These are phyloP conservation scores for Narthecium ossifragum DNA, from an alignment of 106 monocot genomes.

Conservation along the genomic window DNA sequence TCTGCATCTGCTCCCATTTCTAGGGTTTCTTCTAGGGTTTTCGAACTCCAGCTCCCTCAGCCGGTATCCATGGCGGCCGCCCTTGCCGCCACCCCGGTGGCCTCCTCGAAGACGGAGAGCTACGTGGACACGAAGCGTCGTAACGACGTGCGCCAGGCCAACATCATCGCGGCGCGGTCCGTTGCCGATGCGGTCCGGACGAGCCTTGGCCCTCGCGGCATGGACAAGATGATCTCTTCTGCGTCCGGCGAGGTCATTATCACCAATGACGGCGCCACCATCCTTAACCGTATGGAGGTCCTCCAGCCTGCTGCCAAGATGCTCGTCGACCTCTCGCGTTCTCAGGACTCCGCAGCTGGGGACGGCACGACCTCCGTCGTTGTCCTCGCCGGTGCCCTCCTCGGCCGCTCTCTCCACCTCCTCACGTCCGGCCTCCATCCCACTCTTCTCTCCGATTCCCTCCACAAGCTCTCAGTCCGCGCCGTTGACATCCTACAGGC, in stretches of 20 bases:
- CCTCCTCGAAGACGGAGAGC: too few species aligned
- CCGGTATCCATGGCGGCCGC: too few species aligned
- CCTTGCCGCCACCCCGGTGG: too few species aligned
- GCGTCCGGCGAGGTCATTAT: conserved; percentile 80
- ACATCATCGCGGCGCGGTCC: conserved; percentile 64
- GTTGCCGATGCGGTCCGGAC: conserved; percentile 83
- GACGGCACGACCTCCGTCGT: conserved; percentile 94
- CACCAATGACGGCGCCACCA: conserved; percentile 96
- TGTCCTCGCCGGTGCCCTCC: conserved; percentile 78
- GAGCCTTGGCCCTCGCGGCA: conserved; percentile 72
- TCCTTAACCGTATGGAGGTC: conserved; percentile 82
- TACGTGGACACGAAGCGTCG: too few species aligned
- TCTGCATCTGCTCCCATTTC: too few species aligned
- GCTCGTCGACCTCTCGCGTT: conserved; percentile 81
- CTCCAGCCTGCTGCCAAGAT: conserved; percentile 90
- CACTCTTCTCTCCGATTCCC: conserved; percentile 68
- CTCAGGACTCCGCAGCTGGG: conserved; percentile 83
- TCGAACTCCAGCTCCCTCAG: too few species aligned
- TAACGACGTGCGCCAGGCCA: too few species aligned
- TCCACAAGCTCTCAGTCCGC: conserved; percentile 53
- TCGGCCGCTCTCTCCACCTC: conserved; percentile 47
- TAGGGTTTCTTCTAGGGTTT: too few species aligned
- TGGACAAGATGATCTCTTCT: conserved; percentile 97
- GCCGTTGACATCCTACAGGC: conserved; percentile 54
- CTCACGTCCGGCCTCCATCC: conserved; percentile 74